Base-by-base conservation (phyloP, 768 basidiomycete genomes). In the Auricularia auricula-judae region DNA sequence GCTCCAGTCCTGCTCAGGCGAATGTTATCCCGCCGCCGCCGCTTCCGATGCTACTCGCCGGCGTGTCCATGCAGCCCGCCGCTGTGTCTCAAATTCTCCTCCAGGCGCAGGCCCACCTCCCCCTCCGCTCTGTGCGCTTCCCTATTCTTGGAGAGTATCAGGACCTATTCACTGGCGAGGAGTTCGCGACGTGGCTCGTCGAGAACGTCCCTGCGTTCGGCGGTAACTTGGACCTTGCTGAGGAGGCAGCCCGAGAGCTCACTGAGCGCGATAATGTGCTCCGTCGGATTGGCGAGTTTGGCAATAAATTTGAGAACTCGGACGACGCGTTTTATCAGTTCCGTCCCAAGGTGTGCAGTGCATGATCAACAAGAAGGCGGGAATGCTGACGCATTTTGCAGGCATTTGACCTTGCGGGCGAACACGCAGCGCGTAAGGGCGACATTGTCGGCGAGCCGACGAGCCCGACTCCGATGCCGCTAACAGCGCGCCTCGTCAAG, bases 261-360 rank as follows among this genome's bases (percentile, higher is more conserved):
- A 82, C 84, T 0, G 82, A 86, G 68, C 76, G 82, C n/a, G 83
- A 85, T 36, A 81, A 81, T 33, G 77, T 86, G 0, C 73, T 88
- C 18, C 81, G 93, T 62, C 80, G 92, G 59, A 77, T 93, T 60
- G 91, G 91, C 42, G 91, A 93, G 72, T 63, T 72, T 39, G 91
- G 91, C 8, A 93, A 93, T 70, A 80, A 82, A 62, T 93, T 90
- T 67, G 90, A 90, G 68, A 82, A 82, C 66, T 81, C 85, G 2
- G 86, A 89, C 51, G 89, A 89, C 68, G 89, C 88, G 1, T 92
- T 82, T 71, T 93, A 88, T 72, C 91, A 93, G 72, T 92, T 93
- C 77, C 78, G 91, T 16, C 84, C 86, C 23, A 91, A 88, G 81
- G 90, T 89, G 65, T 3, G 77, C 70, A 12, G 14, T 43, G n/a